These are phyloP conservation scores for Lactifluus rugatus DNA, from an alignment of 768 basidiomycete species.

Conservation along the genomic window DNA sequence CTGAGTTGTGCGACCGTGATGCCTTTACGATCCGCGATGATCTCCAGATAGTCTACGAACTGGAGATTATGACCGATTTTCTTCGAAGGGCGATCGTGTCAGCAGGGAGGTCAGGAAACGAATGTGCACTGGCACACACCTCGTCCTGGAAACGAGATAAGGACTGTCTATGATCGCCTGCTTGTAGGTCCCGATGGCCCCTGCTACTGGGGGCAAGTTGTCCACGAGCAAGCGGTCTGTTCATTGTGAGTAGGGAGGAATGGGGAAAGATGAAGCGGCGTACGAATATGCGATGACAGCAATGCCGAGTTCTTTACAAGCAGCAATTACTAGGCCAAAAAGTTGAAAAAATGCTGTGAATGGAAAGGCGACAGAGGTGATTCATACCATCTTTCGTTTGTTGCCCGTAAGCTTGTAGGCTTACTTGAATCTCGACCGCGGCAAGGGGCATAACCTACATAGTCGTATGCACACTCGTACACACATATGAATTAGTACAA, in stretches of 20 bases:
- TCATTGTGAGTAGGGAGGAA: background rate
- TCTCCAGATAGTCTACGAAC: conserved; percentile 33
- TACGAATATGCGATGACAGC: conserved; percentile 51
- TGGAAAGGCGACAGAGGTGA: background rate
- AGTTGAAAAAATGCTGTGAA: background rate
- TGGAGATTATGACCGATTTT: conserved; percentile 33
- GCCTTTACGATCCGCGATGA: conserved; percentile 33
- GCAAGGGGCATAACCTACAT: conserved; percentile 46
- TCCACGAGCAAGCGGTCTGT: conserved; percentile 45
- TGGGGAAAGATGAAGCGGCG: background rate
- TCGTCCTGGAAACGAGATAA: conserved; percentile 33
- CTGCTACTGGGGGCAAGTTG: conserved; percentile 44
- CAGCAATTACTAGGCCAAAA: conserved; percentile 34
- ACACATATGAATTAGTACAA: background rate
- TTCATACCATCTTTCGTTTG: conserved; percentile 36
- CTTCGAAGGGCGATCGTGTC: conserved; percentile 18
- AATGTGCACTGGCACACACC: conserved; percentile 12
- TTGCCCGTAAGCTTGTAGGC: conserved; percentile 48
- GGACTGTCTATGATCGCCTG: conserved; percentile 26
- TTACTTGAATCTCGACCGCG: conserved; percentile 61
- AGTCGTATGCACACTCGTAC: background rate
- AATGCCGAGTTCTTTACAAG: conserved; percentile 44
- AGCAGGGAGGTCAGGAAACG: background rate
- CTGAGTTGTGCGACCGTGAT: conserved; percentile 32
- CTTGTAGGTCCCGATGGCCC: conserved; percentile 26